Base-by-base conservation (phyloP, 805 yeast genomes). In the Metschnikowia continentalis region DNA sequence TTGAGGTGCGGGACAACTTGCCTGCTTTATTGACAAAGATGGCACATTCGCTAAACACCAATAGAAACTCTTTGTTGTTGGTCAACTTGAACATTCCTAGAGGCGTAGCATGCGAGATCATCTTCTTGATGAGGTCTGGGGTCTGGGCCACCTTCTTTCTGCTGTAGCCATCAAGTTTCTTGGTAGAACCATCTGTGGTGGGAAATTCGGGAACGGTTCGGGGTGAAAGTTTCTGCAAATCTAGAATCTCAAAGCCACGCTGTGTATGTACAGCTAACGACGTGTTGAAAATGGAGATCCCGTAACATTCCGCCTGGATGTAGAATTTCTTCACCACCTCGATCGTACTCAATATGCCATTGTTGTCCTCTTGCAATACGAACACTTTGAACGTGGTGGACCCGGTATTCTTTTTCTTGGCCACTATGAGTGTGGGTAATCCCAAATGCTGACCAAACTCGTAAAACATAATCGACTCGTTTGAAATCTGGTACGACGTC, bases 11-110 rank as follows among this genome's bases (percentile, higher is more conserved):
- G 7, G 80, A 75, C 36, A 83, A 69, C 54, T 76, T 75, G 3
- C 88, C 88, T 38, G 75, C 71, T 44, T 78, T 76, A 61, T 85
- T 82, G 51, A 84, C 77, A 51, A 83, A 83, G 2, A 88, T 70
- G 3, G 88, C 90, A 58, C 85, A 83, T 48, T 82, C 83, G 50
- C 79, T 86, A 69, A 87, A 89, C 35, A 87, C 85, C 42, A 87
- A 64, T 13, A 87, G 66, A 48, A 83, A 79, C 47, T 80, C 80
- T 13, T 72, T 68, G 47, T 78, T 72, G 44, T 80, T 79, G 7
- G 73, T 65, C n/a, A 86, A 70, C 59, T 81, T 80, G 61, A 79
- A 83, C 76, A 86, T 82, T 2, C 85, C 82, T 58, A 85, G 66
- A 0, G 92, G 88, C 47, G 68, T 70, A 10, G 78, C 72, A 14